Evolutionary conservation across 2,329 filamentous ascomycete genomes (phyloP), one percentile per base, ranked within the genome.

Genomic region (Thyridium curvatum): DNA sequence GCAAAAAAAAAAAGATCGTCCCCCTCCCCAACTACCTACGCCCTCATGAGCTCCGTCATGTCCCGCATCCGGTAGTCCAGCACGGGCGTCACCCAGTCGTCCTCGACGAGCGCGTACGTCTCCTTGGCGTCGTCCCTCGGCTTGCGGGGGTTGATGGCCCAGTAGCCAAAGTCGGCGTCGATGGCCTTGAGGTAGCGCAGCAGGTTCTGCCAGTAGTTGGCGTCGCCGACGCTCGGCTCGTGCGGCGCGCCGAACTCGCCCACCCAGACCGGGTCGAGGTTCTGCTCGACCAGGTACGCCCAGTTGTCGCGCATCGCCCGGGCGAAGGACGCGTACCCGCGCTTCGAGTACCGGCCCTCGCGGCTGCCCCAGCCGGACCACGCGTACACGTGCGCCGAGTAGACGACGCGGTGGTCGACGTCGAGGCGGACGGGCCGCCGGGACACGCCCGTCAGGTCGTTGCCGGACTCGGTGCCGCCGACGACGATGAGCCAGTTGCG

Each of bases 361-460:
- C 66, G 54, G 47, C 71, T 76, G 30, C 79, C 79, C 82, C 81
- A 85, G 40, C 82, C 81, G 13, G 78, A 83, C 81, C 81, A 85
- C 26, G 69, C 65, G 54, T 85, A 84, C 16, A 84, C 79, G 55
- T 85, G 81, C 3, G 77, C 72, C 42, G 78, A 81, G 61, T 84
- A 85, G 26, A 85, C 79, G 18, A 84, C 66, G 17, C 69, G 65
- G 49, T 75, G 55, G 7, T 68, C 59, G 7, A 77, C 54, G 41
- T 74, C 69, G 34, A 84, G 69, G 34, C 60, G 56, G n/a, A 85
- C 63, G 2, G 79, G 80, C 12, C 79, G 69, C 13, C 56, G 52
- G 4, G 61, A 59, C 4, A 70, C 79, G 4, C 74, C 77, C 2
- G 68, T 67, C 26, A 84, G 64, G 57, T 84, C 78, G 57, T 84